phyloP scores from a whole-genome alignment of 768 basidiomycete species.

The Trametes gibbosa region DNA sequence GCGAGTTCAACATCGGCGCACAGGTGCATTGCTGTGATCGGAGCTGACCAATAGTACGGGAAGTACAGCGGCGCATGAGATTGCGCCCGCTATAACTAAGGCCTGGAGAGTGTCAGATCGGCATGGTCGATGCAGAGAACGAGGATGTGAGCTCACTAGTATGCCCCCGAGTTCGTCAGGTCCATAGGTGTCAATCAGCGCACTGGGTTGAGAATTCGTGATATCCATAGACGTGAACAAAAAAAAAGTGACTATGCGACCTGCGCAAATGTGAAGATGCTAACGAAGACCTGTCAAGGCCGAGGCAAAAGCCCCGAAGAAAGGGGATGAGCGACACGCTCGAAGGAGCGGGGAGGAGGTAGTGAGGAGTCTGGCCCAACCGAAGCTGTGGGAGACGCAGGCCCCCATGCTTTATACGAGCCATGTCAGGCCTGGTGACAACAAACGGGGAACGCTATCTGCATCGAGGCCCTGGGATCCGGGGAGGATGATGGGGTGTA shows the following conservation, averaged over 20 bases:
- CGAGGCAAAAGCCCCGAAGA: conserved; percentile 7
- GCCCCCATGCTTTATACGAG: too few relatives aligned
- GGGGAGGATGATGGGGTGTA: too few relatives aligned
- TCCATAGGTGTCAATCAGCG: conserved; percentile 5
- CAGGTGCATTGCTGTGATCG: neutral
- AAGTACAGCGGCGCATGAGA: conserved; percentile 29
- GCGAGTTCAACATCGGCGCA: neutral
- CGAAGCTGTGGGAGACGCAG: neutral
- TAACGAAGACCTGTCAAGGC: conserved; percentile 2
- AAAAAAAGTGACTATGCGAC: neutral
- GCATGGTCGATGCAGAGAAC: too few relatives aligned
- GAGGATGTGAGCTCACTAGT: too few relatives aligned
- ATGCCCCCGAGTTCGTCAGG: conserved; percentile 12
- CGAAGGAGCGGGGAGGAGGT: neutral
- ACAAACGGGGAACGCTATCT: too few relatives aligned
- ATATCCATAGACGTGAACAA: neutral
- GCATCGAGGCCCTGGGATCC: too few relatives aligned
- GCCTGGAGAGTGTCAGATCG: conserved; percentile 8
- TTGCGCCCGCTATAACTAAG: conserved; percentile 26
- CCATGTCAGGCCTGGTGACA: too few relatives aligned
- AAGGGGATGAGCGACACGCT: neutral
- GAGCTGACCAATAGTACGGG: conserved; percentile 19
- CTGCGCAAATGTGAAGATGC: neutral
- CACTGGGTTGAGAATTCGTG: neutral
- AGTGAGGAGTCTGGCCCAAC: neutral